A percentile compares a stretch with the other conserved stretches of the same genome.
Evolutionary conservation across 169 alveolate genomes (phyloP).

Genomic region (Plasmodium falciparum): DNA sequence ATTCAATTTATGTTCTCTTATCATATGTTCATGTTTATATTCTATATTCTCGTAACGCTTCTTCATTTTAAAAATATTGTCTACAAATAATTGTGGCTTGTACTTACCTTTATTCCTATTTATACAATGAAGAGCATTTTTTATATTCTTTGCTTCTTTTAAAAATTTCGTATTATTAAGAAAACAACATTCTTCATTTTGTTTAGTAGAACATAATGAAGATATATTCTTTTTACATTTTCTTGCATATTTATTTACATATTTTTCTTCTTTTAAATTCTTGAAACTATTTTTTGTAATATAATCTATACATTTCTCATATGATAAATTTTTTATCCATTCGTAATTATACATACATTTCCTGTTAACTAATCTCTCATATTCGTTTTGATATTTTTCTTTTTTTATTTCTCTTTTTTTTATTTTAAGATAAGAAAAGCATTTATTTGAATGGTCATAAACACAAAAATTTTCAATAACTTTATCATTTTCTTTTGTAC

Average conservation of each 20-base stretch:
- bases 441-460: conserved; percentile 33
- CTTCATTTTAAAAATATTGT: background rate
- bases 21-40: background rate
- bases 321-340: conserved; percentile 60
- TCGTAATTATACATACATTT: conserved; percentile 26
- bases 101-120: background rate
- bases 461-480: conserved; percentile 56
- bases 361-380: conserved; percentile 22
- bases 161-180: conserved; percentile 7
- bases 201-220: background rate
- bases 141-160: conserved; percentile 20
- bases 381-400: conserved; percentile 17
- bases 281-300: conserved; percentile 1
- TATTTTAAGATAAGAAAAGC: conserved; percentile 32
- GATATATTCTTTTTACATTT: background rate
- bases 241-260: background rate
- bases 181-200: background rate
- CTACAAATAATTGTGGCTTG: conserved; percentile 23
- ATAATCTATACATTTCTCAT: conserved; percentile 17
- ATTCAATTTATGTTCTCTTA: background rate
- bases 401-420: background rate
- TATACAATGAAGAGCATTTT: conserved; percentile 5
- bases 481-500: background rate
- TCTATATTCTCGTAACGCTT: background rate
- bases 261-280: background rate